These are phyloP conservation scores for Lachancea lanzarotensis DNA, from an alignment of 805 yeast genomes.

Conservation along the genomic window DNA sequence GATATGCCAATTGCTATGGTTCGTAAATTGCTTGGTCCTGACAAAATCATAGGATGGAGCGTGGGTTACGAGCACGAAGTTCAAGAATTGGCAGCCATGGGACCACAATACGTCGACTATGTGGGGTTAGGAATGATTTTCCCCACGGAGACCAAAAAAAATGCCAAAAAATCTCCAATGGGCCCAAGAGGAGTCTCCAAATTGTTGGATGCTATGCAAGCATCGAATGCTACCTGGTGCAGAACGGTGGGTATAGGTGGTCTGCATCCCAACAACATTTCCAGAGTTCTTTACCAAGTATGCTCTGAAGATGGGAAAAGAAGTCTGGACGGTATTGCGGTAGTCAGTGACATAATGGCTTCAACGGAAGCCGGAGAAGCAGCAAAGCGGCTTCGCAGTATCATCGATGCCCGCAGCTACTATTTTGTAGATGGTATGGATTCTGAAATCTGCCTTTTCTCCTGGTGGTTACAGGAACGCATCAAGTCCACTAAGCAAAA, in stretches of 20 bases:
- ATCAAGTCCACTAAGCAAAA: slow-evolving; percentile 21
- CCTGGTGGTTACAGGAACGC: slow-evolving; percentile 15
- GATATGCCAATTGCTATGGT: slow-evolving; percentile 60
- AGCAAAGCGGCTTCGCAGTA: slow-evolving; percentile 35
- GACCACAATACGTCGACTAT: slow-evolving; percentile 51
- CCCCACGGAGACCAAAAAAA: slow-evolving; percentile 64
- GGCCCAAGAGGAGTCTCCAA: slow-evolving; percentile 64
- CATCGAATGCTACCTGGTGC: slow-evolving; percentile 34
- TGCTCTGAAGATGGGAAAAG: slow-evolving; percentile 39
- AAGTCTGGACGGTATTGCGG: slow-evolving; percentile 73
- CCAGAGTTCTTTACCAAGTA: slow-evolving; percentile 46
- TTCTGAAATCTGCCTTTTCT: slow-evolving; percentile 4
- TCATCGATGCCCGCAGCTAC: slow-evolving; percentile 17
- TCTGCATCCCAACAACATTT: slow-evolving; percentile 55
- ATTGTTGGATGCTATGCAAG: slow-evolving; percentile 43
- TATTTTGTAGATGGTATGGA: slow-evolving; percentile 7
- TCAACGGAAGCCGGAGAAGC: slow-evolving; percentile 45
- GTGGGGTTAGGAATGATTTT: slow-evolving; percentile 80
- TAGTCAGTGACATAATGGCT: slow-evolving; percentile 83
- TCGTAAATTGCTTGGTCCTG: slow-evolving; percentile 59
- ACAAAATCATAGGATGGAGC: slow-evolving; percentile 74
- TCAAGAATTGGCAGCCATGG: slow-evolving; percentile 28
- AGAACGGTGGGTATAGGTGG: slow-evolving; percentile 80
- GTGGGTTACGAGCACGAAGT: slow-evolving; percentile 54
- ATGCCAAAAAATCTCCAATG: slow-evolving; percentile 47